Evolutionary conservation across 495 filamentous ascomycete species (phyloP).

Genomic region (Talaromyces liani): DNA sequence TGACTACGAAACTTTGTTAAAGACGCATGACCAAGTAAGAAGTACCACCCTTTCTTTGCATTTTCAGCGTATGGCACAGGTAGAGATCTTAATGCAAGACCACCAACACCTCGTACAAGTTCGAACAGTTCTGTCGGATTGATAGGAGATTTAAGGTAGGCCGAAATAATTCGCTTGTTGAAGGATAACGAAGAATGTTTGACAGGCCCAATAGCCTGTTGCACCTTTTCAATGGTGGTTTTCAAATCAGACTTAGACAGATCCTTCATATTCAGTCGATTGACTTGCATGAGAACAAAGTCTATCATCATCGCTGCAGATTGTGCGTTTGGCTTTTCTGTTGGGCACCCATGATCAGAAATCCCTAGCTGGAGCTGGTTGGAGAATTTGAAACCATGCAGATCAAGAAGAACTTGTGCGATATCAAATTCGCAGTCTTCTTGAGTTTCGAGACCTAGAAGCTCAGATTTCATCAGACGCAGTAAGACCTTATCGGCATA

Average conservation of each 20-base stretch:
- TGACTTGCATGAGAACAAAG: constrained; percentile 70
- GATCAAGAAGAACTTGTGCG: constrained; percentile 79
- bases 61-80: constrained; percentile 47
- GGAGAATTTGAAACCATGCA: constrained; percentile 76
- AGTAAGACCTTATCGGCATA: constrained; percentile 78
- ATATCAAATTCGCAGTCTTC: constrained; percentile 72
- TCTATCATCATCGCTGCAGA: constrained; percentile 75
- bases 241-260: constrained; percentile 84
- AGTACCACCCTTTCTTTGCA: constrained; percentile 86
- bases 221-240: constrained; percentile 82
- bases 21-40: constrained; percentile 78
- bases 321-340: constrained; percentile 66
- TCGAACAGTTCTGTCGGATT: constrained; percentile 76
- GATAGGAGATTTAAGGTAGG: constrained; percentile 71
- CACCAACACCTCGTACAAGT: constrained; percentile 66
- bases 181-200: constrained; percentile 64
- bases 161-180: constrained; percentile 67
- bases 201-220: constrained; percentile 55
- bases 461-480: constrained; percentile 79
- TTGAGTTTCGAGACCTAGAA: constrained; percentile 53
- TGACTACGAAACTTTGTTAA: constrained; percentile 82
- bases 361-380: constrained; percentile 56
- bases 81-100: constrained; percentile 46
- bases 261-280: constrained; percentile 83
- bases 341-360: constrained; percentile 65